These are phyloP conservation scores for Globisporangium solare DNA, from an alignment of 352 stramenopile genomes.

Conservation along the genomic window DNA sequence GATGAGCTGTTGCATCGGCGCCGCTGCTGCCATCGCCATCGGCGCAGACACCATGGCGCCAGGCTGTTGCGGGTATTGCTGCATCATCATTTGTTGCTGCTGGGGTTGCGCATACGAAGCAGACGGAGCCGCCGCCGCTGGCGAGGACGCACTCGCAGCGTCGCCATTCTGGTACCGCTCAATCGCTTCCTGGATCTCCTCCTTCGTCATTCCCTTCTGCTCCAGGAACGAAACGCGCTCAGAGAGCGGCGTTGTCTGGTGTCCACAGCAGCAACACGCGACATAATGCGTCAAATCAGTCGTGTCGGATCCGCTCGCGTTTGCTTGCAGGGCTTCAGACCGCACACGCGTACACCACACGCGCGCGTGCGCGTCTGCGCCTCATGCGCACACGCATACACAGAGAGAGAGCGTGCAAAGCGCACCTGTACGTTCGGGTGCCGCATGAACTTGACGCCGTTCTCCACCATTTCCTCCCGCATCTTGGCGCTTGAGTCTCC, in stretches of 20 bases:
- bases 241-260: conserved; percentile 55
- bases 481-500: conserved; percentile 14
- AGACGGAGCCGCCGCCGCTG: neutral
- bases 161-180: conserved; percentile 48
- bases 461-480: conserved; percentile 71
- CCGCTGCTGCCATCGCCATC: conserved; percentile 43
- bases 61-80: conserved; percentile 13
- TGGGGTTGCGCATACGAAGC: conserved; percentile 10
- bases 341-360: neutral
- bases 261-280: neutral
- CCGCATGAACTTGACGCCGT: conserved; percentile 77
- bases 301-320: too few relatives aligned
- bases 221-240: conserved; percentile 77
- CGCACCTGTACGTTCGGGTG: conserved; percentile 75
- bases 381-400: neutral
- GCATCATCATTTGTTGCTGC: conserved; percentile 3
- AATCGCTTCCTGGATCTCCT: conserved; percentile 78
- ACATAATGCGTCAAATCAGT: neutral
- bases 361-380: neutral
- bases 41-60: conserved; percentile 23
- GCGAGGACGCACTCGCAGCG: neutral
- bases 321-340: neutral
- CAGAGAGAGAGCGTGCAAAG: neutral
- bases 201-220: conserved; percentile 75
- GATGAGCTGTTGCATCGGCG: conserved; percentile 43